These are phyloP conservation scores for Fraxinus ornus DNA, from an alignment of 305 asterid species.

Conservation along the genomic window DNA sequence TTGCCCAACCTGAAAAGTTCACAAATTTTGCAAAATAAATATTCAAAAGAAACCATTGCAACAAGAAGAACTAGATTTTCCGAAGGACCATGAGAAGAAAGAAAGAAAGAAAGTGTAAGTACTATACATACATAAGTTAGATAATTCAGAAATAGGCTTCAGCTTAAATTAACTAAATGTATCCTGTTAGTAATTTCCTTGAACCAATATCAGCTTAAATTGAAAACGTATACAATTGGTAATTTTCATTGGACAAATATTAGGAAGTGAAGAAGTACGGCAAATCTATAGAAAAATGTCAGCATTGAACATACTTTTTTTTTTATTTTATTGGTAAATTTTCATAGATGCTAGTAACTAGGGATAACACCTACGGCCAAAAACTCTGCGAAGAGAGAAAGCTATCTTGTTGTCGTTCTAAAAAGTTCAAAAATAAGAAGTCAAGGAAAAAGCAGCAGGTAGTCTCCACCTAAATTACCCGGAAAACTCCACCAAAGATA, in stretches of 20 bases:
- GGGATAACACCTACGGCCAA: neutral
- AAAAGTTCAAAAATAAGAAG: neutral
- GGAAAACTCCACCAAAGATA: neutral
- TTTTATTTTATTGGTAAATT: neutral
- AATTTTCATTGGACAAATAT: slow-evolving; percentile 1
- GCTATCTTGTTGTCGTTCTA: neutral
- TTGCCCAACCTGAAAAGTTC: slow-evolving; percentile 87
- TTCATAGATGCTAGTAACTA: neutral
- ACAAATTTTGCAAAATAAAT: slow-evolving; percentile 15
- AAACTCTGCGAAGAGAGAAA: neutral
- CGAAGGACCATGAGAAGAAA: neutral
- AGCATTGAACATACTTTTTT: neutral
- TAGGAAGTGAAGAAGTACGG: neutral
- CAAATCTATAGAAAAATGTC: slow-evolving; percentile 4
- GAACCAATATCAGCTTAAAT: neutral
- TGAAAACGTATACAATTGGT: neutral
- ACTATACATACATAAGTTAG: neutral
- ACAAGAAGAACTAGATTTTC: neutral
- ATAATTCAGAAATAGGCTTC: neutral
- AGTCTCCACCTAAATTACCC: slow-evolving; percentile 1
- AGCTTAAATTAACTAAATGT: slow-evolving; percentile 6
- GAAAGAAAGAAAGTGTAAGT: neutral
- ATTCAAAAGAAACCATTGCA: neutral
- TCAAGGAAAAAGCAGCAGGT: neutral
- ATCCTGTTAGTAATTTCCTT: neutral